Evolutionary conservation across 768 basidiomycete species (phyloP), one percentile per base, ranked within the genome.

Genomic region (Rhizopogon vinicolor): DNA sequence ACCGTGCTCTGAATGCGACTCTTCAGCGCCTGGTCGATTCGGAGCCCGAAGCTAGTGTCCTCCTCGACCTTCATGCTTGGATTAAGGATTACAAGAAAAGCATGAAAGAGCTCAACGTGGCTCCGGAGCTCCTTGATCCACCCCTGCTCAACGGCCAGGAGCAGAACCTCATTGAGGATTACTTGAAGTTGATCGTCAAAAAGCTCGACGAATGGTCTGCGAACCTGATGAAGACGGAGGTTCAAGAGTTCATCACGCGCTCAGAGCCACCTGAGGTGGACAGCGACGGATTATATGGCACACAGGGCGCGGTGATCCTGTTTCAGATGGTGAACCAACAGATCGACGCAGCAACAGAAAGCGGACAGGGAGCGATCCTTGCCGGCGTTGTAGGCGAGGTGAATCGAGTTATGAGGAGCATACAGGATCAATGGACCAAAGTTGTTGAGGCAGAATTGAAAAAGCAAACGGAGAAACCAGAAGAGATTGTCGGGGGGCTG

Each of bases 321-420:
- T 98, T 98, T 80, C 91, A 97, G 72, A 94, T 98, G 89, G 88
- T 98, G 62, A 98, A 95, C 70, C 93, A 96, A 71, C 96, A 98
- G 70, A 81, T 93, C 55, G 96, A 98, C 65, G 80, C 93, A 14
- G 95, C 95, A 8, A 87, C 89, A 59, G 97, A 98, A 69, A 98
- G 94, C 62, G 91, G 92, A 6, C 97, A 98, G 68, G 94, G 93
- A 35, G 85, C 89, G 1, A 96, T 98, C 58, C 82, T 99, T 35
- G 86, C 93, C 16, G 86, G 89, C 8, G 94, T 97, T 54, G 85
- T 98, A 41, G 83, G 85, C 57, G 97, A 98, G 69, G 80, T 82
- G 58, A 88, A 89, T 62, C 86, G 92, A 37, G 89, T 93, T 41
- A 97, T 98, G 93, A 83, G 90, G 16, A 72, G 82, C 14, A 85